phyloP scores from a whole-genome alignment of 2,329 filamentous ascomycete species.

The Cercospora canescens region DNA sequence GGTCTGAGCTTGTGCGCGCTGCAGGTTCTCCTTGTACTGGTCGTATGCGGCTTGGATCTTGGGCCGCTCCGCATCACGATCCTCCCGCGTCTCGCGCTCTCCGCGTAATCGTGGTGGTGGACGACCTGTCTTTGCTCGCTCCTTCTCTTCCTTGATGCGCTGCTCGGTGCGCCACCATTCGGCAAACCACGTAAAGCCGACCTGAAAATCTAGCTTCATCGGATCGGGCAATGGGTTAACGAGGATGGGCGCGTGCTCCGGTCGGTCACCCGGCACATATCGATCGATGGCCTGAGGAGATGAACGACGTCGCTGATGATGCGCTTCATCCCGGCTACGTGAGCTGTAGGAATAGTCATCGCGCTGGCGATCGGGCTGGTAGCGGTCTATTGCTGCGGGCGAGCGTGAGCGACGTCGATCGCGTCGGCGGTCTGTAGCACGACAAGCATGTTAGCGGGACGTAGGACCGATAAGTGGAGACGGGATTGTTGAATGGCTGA shows the following conservation, averaged over 20 bases:
- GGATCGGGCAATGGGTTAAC: conserved; percentile 72
- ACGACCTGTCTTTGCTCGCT: conserved; percentile 67
- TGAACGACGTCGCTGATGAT: conserved; percentile 60
- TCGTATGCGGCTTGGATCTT: conserved; percentile 73
- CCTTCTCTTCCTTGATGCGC: conserved; percentile 78
- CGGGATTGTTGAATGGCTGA: background rate
- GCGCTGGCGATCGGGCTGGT: conserved; percentile 69
- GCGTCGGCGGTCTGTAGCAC: conserved; percentile 35
- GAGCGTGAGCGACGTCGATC: conserved; percentile 72
- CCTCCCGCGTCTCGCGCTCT: conserved; percentile 67
- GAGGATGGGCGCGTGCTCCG: conserved; percentile 55
- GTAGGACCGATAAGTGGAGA: background rate
- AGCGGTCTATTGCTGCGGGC: conserved; percentile 70
- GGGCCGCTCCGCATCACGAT: conserved; percentile 75
- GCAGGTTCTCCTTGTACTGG: conserved; percentile 64
- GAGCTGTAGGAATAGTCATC: conserved; percentile 62
- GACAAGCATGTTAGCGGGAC: conserved; percentile 5
- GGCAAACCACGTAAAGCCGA: conserved; percentile 81
- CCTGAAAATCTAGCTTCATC: conserved; percentile 72
- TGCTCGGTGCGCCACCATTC: conserved; percentile 86
- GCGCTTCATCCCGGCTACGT: conserved; percentile 61
- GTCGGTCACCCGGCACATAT: conserved; percentile 68
- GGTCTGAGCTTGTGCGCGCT: conserved; percentile 63
- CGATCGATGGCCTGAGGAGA: conserved; percentile 73
- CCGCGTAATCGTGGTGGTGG: conserved; percentile 61